These are phyloP conservation scores for Eremothecium gossypii DNA, from an alignment of 1,139 yeast genomes.

Conservation along the genomic window DNA sequence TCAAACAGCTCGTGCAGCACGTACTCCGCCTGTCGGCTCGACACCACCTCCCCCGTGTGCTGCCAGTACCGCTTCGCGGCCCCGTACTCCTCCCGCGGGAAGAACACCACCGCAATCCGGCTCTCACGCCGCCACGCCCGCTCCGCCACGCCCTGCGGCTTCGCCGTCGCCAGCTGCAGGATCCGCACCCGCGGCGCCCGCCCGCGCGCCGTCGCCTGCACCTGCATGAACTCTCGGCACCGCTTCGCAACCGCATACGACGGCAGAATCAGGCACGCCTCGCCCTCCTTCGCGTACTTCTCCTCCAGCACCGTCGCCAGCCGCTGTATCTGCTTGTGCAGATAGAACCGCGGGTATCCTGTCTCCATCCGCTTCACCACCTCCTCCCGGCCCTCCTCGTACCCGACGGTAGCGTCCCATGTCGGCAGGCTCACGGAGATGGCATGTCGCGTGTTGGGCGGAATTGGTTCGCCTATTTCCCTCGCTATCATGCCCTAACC, in stretches of 20 bases:
- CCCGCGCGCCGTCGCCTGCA: conserved; percentile 20
- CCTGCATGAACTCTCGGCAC: conserved; percentile 66
- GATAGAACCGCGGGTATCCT: conserved; percentile 85
- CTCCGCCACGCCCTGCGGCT: conserved; percentile 53
- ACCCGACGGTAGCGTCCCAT: conserved; percentile 87
- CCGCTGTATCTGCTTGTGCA: conserved; percentile 63
- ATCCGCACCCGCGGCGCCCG: conserved; percentile 46
- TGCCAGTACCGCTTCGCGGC: conserved; percentile 90
- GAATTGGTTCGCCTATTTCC: conserved; percentile 74
- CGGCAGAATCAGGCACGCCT: conserved; percentile 58
- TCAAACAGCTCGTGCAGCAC: conserved; percentile 49
- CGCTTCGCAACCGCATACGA: conserved; percentile 71
- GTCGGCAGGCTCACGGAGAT: conserved; percentile 91
- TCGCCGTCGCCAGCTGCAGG: conserved; percentile 68
- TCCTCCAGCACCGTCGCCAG: conserved; percentile 39
- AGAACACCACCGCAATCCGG: conserved; percentile 66
- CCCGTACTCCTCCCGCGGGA: conserved; percentile 40
- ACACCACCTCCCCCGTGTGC: conserved; percentile 90
- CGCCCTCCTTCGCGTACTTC: conserved; percentile 69
- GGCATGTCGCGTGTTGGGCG: conserved; percentile 82
- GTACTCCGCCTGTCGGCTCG: conserved; percentile 83
- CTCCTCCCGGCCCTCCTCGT: conserved; percentile 84
- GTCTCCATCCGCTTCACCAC: conserved; percentile 71
- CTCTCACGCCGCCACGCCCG: conserved; percentile 52
- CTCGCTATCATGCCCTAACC: conserved; percentile 18